Conservation (phyloP, 2,329 filamentous ascomycete species). For the Aspergillus ochraceoroseus region DNA sequence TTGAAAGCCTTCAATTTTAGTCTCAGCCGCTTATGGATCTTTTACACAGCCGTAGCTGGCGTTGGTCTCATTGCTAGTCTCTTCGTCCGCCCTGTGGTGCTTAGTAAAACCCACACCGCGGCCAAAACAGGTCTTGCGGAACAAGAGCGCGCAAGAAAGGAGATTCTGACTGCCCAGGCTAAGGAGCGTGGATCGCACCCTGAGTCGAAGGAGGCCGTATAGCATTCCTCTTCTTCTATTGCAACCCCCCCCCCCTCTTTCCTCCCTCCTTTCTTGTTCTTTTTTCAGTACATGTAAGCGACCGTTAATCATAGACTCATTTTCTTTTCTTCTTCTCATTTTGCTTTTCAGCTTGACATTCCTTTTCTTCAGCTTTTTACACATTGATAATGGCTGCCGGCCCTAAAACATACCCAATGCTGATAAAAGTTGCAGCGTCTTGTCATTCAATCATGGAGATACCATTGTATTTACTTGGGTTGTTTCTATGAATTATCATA, state of each 20-base stretch:
- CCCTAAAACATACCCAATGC: too few relatives aligned
- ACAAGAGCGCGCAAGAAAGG: constrained; percentile 42
- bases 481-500: too few relatives aligned
- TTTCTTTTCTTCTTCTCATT: too few relatives aligned
- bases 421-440: too few relatives aligned
- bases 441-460: too few relatives aligned
- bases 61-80: constrained; percentile 39
- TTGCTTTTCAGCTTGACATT: too few relatives aligned
- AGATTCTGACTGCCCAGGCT: constrained; percentile 27
- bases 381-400: too few relatives aligned
- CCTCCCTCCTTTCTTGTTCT: background rate
- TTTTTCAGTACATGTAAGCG: background rate
- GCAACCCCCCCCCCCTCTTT: background rate
- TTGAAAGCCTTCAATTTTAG: constrained; percentile 41
- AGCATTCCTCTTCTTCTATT: background rate
- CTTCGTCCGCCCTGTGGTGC: constrained; percentile 36
- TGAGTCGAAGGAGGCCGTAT: constrained; percentile 54
- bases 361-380: too few relatives aligned
- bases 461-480: too few relatives aligned
- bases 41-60: constrained; percentile 42
- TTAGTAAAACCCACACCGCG: constrained; percentile 43
- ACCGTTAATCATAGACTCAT: too few relatives aligned
- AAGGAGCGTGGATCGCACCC: constrained; percentile 49
- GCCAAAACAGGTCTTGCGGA: constrained; percentile 44
- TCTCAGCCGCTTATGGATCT: constrained; percentile 50